A percentile compares a stretch with the other conserved stretches of the same genome.
Evolutionary conservation across 2,329 filamentous ascomycete genomes (phyloP).

Genomic region (Calonectria honghensis): DNA sequence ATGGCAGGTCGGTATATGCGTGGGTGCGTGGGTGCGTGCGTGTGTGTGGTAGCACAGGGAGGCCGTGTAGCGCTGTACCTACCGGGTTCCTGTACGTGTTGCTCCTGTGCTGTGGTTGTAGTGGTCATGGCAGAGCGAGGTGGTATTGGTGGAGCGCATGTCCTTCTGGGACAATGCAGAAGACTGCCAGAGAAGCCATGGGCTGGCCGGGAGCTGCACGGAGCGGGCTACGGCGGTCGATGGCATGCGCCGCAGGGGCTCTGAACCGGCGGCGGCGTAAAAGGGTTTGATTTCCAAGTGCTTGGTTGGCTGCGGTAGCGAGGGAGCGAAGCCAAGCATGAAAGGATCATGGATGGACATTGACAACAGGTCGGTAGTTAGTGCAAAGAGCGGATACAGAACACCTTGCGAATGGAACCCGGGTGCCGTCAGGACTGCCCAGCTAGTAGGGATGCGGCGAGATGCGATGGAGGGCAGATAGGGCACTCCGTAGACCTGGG

Average conservation of each 20-base stretch:
- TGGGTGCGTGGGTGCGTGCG: slow-evolving; percentile 10
- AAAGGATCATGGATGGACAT: slow-evolving; percentile 46
- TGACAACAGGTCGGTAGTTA: slow-evolving; percentile 31
- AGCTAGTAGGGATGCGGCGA: slow-evolving; percentile 33
- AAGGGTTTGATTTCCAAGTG: slow-evolving; percentile 19
- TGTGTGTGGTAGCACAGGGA: slow-evolving; percentile 27
- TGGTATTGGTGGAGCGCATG: slow-evolving; percentile 15
- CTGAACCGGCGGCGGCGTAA: slow-evolving; percentile 2
- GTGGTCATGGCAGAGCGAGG: not conserved
- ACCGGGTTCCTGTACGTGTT: slow-evolving; percentile 25
- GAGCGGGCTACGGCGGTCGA: slow-evolving; percentile 20
- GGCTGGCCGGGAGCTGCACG: slow-evolving; percentile 10
- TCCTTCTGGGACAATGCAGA: slow-evolving; percentile 8
- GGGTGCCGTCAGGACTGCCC: slow-evolving; percentile 12
- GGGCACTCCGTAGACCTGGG: slow-evolving; percentile 26
- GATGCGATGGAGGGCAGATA: slow-evolving; percentile 31
- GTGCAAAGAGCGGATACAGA: slow-evolving; percentile 30
- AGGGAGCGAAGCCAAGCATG: slow-evolving; percentile 27
- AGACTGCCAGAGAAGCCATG: not conserved
- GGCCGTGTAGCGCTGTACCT: slow-evolving; percentile 17
- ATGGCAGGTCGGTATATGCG: slow-evolving; percentile 7
- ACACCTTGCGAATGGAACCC: slow-evolving; percentile 23
- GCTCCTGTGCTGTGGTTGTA: slow-evolving; percentile 15
- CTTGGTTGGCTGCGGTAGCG: slow-evolving; percentile 27
- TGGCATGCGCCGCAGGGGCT: slow-evolving; percentile 23